Evolutionary conservation across 352 stramenopile species (phyloP).

Genomic region (Phytophthora capsici): DNA sequence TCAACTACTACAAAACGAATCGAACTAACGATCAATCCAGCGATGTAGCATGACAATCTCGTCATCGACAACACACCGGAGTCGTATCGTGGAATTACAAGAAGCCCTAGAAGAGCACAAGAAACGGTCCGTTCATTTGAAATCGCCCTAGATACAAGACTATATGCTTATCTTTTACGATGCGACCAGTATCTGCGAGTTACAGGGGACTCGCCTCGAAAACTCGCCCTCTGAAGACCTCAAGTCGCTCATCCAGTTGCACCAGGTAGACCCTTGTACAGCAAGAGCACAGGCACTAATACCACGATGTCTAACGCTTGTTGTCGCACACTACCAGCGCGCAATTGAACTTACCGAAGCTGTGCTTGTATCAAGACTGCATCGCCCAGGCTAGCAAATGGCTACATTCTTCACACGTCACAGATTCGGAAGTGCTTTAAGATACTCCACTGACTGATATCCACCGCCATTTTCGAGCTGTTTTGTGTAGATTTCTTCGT

Average conservation of each 20-base stretch:
- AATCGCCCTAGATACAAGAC: background rate
- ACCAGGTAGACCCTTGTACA: slow-evolving; percentile 44
- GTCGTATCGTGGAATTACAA: slow-evolving; percentile 28
- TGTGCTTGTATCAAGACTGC: slow-evolving; percentile 60
- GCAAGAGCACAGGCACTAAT: background rate
- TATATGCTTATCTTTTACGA: background rate
- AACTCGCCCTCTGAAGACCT: slow-evolving; percentile 39
- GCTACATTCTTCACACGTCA: slow-evolving; percentile 32
- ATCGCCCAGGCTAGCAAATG: slow-evolving; percentile 14
- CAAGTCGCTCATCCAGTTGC: slow-evolving; percentile 64
- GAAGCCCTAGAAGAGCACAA: slow-evolving; percentile 20
- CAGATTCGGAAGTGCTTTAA: slow-evolving; percentile 28
- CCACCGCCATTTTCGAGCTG: slow-evolving; percentile 2
- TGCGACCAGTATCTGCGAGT: slow-evolving; percentile 44
- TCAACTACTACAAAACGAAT: background rate
- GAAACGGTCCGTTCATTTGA: slow-evolving; percentile 20
- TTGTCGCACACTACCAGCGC: slow-evolving; percentile 28
- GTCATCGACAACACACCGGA: slow-evolving; percentile 9
- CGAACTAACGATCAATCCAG: slow-evolving; percentile 3
- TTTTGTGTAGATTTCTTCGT: background rate
- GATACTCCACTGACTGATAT: slow-evolving; percentile 11
- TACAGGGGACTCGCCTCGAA: slow-evolving; percentile 52
- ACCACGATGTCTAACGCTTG: background rate
- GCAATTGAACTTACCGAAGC: slow-evolving; percentile 61
- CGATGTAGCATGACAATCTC: slow-evolving; percentile 35